These are phyloP conservation scores for Backusella morwellensis DNA, from an alignment of 192 early-diverging fungal genomes.

Conservation along the genomic window DNA sequence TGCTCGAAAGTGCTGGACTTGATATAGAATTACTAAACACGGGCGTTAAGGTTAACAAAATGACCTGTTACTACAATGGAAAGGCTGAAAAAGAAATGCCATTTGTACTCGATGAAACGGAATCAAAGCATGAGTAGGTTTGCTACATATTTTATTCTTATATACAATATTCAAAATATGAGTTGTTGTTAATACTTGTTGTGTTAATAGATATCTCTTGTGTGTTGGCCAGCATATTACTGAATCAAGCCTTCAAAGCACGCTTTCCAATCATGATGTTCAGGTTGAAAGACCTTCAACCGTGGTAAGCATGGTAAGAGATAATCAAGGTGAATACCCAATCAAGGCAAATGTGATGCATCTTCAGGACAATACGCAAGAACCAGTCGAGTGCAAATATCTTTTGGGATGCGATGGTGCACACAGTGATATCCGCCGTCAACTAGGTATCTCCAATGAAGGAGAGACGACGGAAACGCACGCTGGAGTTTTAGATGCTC, in stretches of 20 bases:
- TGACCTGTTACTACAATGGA: constrained; percentile 20
- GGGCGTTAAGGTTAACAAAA: constrained; percentile 22
- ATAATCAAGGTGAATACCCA: constrained; percentile 7
- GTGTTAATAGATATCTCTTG: constrained; percentile 13
- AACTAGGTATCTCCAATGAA: constrained; percentile 19
- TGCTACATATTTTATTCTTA: background rate
- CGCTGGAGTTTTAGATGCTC: constrained; percentile 29
- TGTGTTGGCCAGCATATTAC: constrained; percentile 40
- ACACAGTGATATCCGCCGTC: constrained; percentile 31
- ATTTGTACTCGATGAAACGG: constrained; percentile 23
- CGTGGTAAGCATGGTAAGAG: constrained; percentile 15
- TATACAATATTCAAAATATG: background rate
- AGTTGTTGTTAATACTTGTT: background rate
- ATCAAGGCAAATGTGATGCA: constrained; percentile 22
- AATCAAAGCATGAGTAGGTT: constrained; percentile 28
- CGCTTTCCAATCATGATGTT: constrained; percentile 21
- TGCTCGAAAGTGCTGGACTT: constrained; percentile 22
- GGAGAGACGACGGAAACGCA: constrained; percentile 25
- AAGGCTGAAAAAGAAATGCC: constrained; percentile 8
- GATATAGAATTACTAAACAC: constrained; percentile 20
- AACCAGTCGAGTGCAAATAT: constrained; percentile 25
- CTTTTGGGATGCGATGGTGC: constrained; percentile 39
- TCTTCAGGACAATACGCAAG: background rate
- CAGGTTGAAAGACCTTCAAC: constrained; percentile 28
- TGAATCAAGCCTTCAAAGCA: constrained; percentile 22